phyloP scores from a whole-genome alignment of 2,329 filamentous ascomycete genomes.

The Cladosporium sp. region DNA sequence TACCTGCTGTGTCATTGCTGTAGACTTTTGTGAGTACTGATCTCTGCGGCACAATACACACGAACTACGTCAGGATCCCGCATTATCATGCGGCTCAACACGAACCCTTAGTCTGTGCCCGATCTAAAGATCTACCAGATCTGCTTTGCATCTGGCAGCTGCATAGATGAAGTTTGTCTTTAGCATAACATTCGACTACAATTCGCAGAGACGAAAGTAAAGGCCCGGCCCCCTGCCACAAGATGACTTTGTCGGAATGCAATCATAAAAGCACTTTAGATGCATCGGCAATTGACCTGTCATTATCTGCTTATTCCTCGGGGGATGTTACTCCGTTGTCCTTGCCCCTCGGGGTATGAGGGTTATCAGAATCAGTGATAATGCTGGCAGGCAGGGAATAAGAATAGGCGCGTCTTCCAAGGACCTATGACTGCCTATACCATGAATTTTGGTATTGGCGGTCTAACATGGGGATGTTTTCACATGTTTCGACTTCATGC shows the following conservation, averaged over 20 bases:
- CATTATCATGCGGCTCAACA: not conserved
- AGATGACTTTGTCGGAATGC: not conserved
- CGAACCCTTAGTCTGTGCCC: not conserved
- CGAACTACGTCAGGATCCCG: not conserved
- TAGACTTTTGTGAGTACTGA: not conserved
- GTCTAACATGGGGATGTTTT: too few relatives aligned
- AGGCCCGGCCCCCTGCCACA: too few relatives aligned
- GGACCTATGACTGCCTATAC: too few relatives aligned
- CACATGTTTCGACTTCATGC: too few relatives aligned
- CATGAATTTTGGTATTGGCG: too few relatives aligned
- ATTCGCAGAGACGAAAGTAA: too few relatives aligned
- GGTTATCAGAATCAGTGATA: not conserved
- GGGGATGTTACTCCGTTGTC: not conserved
- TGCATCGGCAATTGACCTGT: not conserved
- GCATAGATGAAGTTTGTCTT: not conserved
- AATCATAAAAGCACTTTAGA: not conserved
- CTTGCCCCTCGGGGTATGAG: not conserved
- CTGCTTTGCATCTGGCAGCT: not conserved
- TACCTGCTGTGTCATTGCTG: not conserved
- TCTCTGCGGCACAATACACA: too few relatives aligned
- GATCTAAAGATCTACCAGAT: not conserved
- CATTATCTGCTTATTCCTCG: conserved; percentile 1
- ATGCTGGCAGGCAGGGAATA: not conserved
- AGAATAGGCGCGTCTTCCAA: too few relatives aligned
- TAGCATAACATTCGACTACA: too few relatives aligned